Evolutionary conservation across 2,329 filamentous ascomycete genomes (phyloP), one percentile per base, ranked within the genome.

Genomic region (Fusarium buxicola): DNA sequence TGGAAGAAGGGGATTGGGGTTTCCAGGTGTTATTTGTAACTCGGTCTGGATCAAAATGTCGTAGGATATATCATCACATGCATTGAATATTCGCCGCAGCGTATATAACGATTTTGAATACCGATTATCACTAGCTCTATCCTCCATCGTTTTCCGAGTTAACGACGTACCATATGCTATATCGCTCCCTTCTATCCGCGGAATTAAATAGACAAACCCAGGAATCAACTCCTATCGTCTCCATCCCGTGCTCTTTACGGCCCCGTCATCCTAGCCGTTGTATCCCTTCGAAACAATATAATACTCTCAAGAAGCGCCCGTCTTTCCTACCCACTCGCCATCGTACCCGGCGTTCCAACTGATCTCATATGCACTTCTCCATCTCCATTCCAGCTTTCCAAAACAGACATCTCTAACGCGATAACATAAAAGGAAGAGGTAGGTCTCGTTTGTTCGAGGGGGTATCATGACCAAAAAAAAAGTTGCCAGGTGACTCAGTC

Each of bases 401-500:
- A 43, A 21, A 35, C 48, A 56, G 50, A 54, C 55, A 40, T 55
- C 40, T 71, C 55, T 71, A 69, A 55, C 57, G 50, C 66, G 36
- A 51, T 61, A 28, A 56, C 51, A 48, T 30, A 47, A 56, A 63
- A 59, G 44, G 21, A 34, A 61, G 32, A 38, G 58, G 38, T 36
- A 60, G 56, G 60, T 58, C 55, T 51, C 57, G 41, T 45, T 57
- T 59, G 39, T 65, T 63, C 45, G 58, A 60, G 49, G 54, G 58
- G 63, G 60, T 65, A 70, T 70, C 66, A 61, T 70, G 55, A 54
- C 59, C 63, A 60, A 62, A 56, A 50, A 46, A 63, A 58, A 55
- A 62, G 44, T 48, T 48, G 59, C 48, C 43, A 54, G 53, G 36
- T 27, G 50, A 56, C 43, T 24, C 12, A 11, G 58, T 18, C 34